Base-by-base conservation (phyloP, 805 yeast genomes). In the Pichia eremophila region DNA sequence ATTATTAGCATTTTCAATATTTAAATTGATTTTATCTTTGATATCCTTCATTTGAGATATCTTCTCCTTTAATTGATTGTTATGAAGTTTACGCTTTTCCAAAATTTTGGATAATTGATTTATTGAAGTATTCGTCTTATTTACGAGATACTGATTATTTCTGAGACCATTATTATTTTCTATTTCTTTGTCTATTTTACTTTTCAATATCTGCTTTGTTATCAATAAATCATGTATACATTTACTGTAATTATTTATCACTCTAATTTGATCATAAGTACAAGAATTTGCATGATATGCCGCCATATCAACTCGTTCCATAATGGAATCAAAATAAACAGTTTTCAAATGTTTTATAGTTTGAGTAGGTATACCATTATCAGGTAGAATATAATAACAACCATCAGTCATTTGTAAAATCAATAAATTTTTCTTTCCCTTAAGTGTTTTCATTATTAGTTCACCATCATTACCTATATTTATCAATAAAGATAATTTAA, bases 191-290 rank as follows among this genome's bases (percentile, higher is more conserved):
- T 32, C n/a, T 14, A 32, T 32, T 12, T 32, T 32, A 14, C 8
- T 12, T 7, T 32, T 32, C n/a, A 32, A 15, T 7, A 32, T 9
- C 17, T 39, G 45, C 25, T 56, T 60, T 10, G 57, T 54, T 7
- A 48, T 39, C 5, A 57, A 18, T 10, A 68, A 45, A 45, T 71
- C 75, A 31, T 61, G 58, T 11, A 69, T 60, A 44, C 71, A 67
- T 17, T 60, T 50, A 15, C 67, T 66, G 14, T 67, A 52, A 31
- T 69, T 69, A 44, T 68, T 68, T 49, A 71, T 46, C 45, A 69
- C 70, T 73, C 71, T 68, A 12, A 69, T 60, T 28, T 66, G 68
- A 47, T 70, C 74, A 51, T 64, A 71, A 0, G 68, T 57, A 46
- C 71, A 61, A 1, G 70, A 60, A 2, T 10, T 42, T 43, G 58